A percentile compares a stretch with the other conserved stretches of the same genome.
Evolutionary conservation across 2,329 filamentous ascomycete genomes (phyloP).

Genomic region (Fusarium fujikuroi): DNA sequence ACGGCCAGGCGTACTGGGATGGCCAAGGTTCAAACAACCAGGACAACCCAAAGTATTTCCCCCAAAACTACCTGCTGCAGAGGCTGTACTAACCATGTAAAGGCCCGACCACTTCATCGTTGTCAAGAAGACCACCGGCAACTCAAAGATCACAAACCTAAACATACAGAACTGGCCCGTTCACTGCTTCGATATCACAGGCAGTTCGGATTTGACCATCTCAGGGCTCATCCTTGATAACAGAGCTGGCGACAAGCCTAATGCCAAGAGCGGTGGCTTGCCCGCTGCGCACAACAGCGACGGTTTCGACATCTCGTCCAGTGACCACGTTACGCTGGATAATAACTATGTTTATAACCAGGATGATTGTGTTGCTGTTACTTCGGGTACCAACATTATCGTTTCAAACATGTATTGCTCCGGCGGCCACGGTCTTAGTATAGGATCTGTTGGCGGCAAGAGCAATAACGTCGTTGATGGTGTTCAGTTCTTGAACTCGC

Average conservation of each 20-base stretch:
- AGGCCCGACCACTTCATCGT: background rate
- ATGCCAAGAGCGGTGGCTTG: conserved; percentile 35
- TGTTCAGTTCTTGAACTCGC: conserved; percentile 59
- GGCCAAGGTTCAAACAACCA: conserved; percentile 5
- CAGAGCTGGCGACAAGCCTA: conserved; percentile 46
- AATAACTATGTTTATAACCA: conserved; percentile 66
- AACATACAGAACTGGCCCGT: conserved; percentile 55
- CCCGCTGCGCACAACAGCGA: conserved; percentile 62
- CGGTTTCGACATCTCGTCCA: conserved; percentile 66
- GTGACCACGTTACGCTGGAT: conserved; percentile 60
- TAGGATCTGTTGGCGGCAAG: conserved; percentile 56
- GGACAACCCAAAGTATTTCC: conserved; percentile 25
- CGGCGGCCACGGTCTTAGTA: conserved; percentile 54
- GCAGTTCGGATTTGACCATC: conserved; percentile 48
- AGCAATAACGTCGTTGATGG: conserved; percentile 61
- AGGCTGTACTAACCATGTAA: fast-evolving
- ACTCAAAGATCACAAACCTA: conserved; percentile 49
- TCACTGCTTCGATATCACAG: conserved; percentile 53
- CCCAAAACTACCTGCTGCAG: fast-evolving
- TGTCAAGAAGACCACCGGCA: background rate
- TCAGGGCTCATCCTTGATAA: conserved; percentile 53
- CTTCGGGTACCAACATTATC: conserved; percentile 53
- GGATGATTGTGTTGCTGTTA: conserved; percentile 68
- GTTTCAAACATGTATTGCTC: conserved; percentile 46
- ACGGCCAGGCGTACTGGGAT: conserved; percentile 24